phyloP scores from a whole-genome alignment of 1,284 basidiomycete genomes.

The Ceratobasidium sp. region DNA sequence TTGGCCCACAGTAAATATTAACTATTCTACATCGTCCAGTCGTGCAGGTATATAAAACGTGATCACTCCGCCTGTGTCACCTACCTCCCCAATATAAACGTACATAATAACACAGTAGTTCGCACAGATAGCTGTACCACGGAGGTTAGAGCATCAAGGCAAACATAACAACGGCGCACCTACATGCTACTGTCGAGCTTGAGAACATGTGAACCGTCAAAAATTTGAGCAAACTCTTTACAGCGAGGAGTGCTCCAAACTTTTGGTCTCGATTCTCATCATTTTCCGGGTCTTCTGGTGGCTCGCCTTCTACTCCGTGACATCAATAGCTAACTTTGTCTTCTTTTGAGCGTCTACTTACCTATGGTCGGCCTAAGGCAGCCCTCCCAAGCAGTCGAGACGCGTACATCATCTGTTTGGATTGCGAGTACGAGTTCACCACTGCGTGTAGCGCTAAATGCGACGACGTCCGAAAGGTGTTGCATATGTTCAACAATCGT shows the following conservation, averaged over 20 bases:
- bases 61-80: conserved; percentile 85
- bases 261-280: conserved; percentile 67
- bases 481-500: conserved; percentile 82
- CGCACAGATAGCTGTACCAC: conserved; percentile 78
- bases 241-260: conserved; percentile 77
- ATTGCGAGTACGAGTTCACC: conserved; percentile 78
- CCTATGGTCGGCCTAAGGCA: conserved; percentile 77
- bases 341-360: conserved; percentile 56
- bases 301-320: conserved; percentile 55
- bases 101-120: conserved; percentile 89
- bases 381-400: conserved; percentile 85
- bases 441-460: conserved; percentile 74
- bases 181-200: conserved; percentile 88
- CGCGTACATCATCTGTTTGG: conserved; percentile 74
- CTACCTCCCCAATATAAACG: conserved; percentile 88
- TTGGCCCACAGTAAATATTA: neutral
- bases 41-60: conserved; percentile 87
- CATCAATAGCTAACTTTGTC: neutral
- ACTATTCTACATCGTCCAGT: conserved; percentile 36
- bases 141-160: neutral
- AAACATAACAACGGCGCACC: conserved; percentile 53
- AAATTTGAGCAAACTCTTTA: conserved; percentile 85
- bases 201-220: conserved; percentile 87
- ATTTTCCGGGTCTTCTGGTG: conserved; percentile 51
- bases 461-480: conserved; percentile 81